Evolutionary conservation across 257 asterid species (phyloP).

Genomic region (Solanum dulcamara): DNA sequence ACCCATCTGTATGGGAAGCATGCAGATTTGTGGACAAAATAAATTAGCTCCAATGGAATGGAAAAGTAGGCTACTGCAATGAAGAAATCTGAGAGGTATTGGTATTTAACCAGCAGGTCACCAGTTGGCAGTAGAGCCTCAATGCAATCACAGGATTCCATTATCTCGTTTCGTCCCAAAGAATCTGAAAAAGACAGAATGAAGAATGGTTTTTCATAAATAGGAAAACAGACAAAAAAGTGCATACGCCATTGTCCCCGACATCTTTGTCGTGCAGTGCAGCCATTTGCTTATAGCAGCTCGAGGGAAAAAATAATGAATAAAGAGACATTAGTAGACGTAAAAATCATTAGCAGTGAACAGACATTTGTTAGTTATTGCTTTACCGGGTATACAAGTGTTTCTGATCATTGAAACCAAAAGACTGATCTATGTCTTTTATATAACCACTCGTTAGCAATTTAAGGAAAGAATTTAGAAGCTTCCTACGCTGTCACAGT

Average conservation of each 20-base stretch:
- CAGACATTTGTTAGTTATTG: neutral
- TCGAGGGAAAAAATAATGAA: neutral
- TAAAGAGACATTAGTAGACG: neutral
- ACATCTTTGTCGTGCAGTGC: neutral
- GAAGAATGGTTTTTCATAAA: neutral
- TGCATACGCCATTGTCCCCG: neutral
- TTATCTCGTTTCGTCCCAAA: neutral
- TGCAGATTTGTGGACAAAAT: constrained; percentile 53
- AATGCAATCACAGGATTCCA: constrained; percentile 59
- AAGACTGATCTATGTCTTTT: neutral
- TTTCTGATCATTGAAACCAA: neutral
- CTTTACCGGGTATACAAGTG: neutral
- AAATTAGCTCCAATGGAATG: constrained; percentile 60
- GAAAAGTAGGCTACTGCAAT: constrained; percentile 70
- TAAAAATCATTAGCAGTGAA: neutral
- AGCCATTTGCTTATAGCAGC: neutral
- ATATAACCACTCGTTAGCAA: neutral
- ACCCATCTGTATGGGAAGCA: constrained; percentile 79
- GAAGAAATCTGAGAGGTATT: constrained; percentile 57
- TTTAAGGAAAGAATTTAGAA: neutral
- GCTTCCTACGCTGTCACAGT: neutral
- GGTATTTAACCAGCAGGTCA: constrained; percentile 53
- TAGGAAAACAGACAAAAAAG: neutral
- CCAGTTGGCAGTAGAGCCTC: constrained; percentile 60
- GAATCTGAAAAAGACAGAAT: constrained; percentile 16